Conservation (phyloP, 768 basidiomycete species). For the Stropharia rugosoannulata region DNA sequence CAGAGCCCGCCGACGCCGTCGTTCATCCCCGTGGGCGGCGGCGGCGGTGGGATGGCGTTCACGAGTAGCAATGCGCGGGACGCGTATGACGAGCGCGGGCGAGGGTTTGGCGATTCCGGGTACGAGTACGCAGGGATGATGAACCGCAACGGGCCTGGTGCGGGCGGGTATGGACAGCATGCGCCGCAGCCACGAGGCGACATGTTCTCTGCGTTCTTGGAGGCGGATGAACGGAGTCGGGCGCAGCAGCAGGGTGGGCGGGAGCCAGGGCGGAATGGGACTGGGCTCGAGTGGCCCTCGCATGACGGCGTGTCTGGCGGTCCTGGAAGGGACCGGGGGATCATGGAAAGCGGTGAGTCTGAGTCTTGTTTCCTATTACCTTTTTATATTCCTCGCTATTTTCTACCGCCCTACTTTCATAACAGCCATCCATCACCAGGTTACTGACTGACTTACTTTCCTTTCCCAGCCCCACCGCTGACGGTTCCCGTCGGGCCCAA, state of each 20-base stretch:
- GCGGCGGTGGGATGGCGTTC: not conserved
- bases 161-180: not conserved
- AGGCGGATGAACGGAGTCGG: slow-evolving; percentile 25
- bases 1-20: slow-evolving; percentile 10
- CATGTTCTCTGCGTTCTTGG: slow-evolving; percentile 27
- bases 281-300: slow-evolving; percentile 16
- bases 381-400: not conserved
- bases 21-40: slow-evolving; percentile 12
- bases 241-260: not conserved
- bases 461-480: not conserved
- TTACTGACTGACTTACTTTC: not conserved
- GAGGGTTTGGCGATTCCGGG: not conserved
- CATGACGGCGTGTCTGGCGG: slow-evolving; percentile 10
- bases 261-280: not conserved
- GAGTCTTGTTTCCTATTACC: too few species aligned
- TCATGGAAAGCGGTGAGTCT: not conserved
- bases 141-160: not conserved
- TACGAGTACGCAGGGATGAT: not conserved
- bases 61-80: not conserved
- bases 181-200: slow-evolving; percentile 10
- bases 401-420: not conserved
- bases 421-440: not conserved
- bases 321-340: not conserved
- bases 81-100: not conserved
- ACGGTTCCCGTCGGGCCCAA: not conserved